Evolutionary conservation across 148 eudicot species (phyloP).

Genomic region (Bassia scoparia): DNA sequence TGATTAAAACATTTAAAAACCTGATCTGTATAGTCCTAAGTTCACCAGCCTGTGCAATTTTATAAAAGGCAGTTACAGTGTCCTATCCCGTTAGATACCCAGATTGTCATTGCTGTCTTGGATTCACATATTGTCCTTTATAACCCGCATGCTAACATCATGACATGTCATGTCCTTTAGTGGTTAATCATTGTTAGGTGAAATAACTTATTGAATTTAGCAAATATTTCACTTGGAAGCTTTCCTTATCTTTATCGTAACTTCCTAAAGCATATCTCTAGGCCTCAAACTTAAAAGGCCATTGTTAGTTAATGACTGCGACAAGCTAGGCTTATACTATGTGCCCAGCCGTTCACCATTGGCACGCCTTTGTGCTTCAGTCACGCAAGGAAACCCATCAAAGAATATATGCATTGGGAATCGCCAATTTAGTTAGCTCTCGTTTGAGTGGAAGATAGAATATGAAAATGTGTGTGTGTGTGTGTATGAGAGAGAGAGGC

Average conservation of each 20-base stretch:
- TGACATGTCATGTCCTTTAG: not conserved
- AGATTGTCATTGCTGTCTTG: not conserved
- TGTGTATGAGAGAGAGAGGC: too few relatives aligned
- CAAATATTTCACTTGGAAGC: not conserved
- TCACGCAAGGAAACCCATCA: not conserved
- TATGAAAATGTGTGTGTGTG: not conserved
- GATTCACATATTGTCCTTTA: not conserved
- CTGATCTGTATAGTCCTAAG: not conserved
- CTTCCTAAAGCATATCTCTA: not conserved
- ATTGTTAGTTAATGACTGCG: not conserved
- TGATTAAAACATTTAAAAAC: not conserved
- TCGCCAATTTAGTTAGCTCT: not conserved
- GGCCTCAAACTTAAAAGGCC: not conserved
- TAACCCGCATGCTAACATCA: not conserved
- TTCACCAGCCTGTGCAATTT: not conserved
- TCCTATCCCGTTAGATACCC: too few relatives aligned
- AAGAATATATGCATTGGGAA: not conserved
- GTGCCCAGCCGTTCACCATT: not conserved
- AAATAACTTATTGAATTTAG: not conserved
- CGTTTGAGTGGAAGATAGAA: not conserved
- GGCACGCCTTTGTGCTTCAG: not conserved
- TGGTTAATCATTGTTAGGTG: not conserved
- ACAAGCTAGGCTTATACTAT: not conserved
- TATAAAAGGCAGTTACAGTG: not conserved
- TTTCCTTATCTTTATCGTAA: not conserved